These are phyloP conservation scores for Fonsecaea erecta DNA, from an alignment of 2,329 filamentous ascomycete genomes.

Conservation along the genomic window DNA sequence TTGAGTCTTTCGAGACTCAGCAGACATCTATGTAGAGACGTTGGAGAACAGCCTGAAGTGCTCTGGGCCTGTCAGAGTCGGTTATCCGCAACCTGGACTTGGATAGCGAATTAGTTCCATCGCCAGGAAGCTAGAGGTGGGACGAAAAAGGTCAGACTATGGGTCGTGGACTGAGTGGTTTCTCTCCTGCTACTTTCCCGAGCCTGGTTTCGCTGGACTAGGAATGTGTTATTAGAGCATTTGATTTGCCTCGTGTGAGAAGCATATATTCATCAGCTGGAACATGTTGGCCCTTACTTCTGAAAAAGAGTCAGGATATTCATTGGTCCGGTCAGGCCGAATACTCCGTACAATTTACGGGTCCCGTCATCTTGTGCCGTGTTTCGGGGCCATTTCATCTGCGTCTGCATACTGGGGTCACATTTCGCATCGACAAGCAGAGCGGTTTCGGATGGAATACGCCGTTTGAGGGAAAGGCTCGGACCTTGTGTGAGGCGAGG, in stretches of 20 bases:
- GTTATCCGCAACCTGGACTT: background rate
- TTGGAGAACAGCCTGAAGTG: background rate
- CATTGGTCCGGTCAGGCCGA: background rate
- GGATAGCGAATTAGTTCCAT: background rate
- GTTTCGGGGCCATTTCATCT: background rate
- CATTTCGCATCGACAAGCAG: background rate
- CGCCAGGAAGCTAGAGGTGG: background rate
- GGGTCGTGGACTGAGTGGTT: background rate
- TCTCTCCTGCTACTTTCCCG: background rate
- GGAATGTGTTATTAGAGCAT: background rate
- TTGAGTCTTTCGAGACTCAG: background rate
- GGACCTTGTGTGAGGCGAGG: background rate
- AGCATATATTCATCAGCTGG: background rate
- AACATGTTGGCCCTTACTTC: background rate
- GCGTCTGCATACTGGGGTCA: background rate
- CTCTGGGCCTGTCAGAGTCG: background rate
- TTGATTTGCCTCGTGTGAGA: background rate
- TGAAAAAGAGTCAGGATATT: background rate
- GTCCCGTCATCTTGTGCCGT: constrained; percentile 7
- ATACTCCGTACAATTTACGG: background rate
- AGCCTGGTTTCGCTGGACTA: background rate
- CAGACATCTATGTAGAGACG: background rate
- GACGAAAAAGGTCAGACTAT: background rate
- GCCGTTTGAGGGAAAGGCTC: background rate
- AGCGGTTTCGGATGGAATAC: background rate